Evolutionary conservation across 371 early-diverging fungal genomes (phyloP).

Genomic region (Actinomucor elegans): DNA sequence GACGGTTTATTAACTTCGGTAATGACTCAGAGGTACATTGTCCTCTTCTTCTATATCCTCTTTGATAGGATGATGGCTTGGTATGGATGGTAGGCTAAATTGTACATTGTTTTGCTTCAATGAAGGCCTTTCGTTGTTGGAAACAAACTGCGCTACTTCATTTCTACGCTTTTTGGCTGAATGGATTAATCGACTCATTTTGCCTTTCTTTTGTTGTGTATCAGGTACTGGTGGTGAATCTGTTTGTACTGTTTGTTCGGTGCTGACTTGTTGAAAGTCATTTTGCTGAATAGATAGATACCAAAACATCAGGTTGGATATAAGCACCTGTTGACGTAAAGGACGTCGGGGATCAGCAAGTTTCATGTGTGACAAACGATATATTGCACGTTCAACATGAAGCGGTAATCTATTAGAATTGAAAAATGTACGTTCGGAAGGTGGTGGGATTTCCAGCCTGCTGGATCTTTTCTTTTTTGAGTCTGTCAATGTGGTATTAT

Average conservation of each 20-base stretch:
- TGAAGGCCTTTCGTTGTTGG: neutral
- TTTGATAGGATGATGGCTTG: constrained; percentile 6
- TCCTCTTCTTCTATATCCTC: constrained; percentile 29
- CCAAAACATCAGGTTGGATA: constrained; percentile 91
- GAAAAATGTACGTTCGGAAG: constrained; percentile 12
- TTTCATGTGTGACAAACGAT: constrained; percentile 84
- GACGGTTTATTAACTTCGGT: constrained; percentile 18
- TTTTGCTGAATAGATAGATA: constrained; percentile 61
- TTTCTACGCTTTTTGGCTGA: constrained; percentile 19
- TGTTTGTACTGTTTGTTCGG: neutral
- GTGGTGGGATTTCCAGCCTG: constrained; percentile 16
- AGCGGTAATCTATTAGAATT: constrained; percentile 60
- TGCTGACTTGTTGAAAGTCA: constrained; percentile 1
- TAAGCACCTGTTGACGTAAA: constrained; percentile 80
- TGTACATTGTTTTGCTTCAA: constrained; percentile 11
- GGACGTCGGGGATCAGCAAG: constrained; percentile 82
- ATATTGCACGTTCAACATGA: constrained; percentile 81
- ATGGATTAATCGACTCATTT: constrained; percentile 18
- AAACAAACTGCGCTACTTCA: constrained; percentile 12
- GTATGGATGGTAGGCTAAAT: constrained; percentile 13
- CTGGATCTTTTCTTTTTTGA: constrained; percentile 19
- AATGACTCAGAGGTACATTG: constrained; percentile 34
- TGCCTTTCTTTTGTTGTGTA: constrained; percentile 10
- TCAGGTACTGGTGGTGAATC: neutral
- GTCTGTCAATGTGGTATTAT: neutral